Evolutionary conservation across 1,284 basidiomycete species (phyloP), one percentile per base, ranked within the genome.

Genomic region (Trichosporon inkin): DNA sequence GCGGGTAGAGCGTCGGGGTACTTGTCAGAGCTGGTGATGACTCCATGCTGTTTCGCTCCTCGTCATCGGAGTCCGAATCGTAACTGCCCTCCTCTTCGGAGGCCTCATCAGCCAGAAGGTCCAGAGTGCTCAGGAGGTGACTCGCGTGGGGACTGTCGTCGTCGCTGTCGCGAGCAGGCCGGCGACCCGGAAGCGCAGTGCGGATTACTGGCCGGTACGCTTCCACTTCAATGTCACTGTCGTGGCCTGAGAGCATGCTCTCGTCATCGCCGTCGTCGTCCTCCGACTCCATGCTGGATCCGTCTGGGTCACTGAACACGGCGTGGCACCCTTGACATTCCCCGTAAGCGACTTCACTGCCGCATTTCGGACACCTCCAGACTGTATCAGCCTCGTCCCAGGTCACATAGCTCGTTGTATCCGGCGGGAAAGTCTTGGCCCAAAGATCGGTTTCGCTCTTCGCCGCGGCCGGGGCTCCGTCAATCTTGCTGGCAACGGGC

Each of bases 341-440:
- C 6, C 67, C 67, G 16, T 62, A 65, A 1, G 56, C 60, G n/a
- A 78, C 66, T 60, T 79, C 77, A 3, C 57, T 41, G 2, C 62
- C 49, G 56, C 77, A 79, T 7, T 55, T 53, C 0, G 72, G 71
- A 58, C 77, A 79, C 35, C 74, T 64, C 19, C 53, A 49, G 6
- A 73, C 63, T 6, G 59, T 51, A 40, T 73, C 69, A 10, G 56
- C 57, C 10, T 64, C 65, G 53, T 77, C 74, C 22, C 58, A 56
- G 6, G 75, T 34, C 17, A 64, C 56, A 56, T 74, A 74, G 1
- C 62, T 36, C 7, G 64, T 60, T 4, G 56, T 61, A 8, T 71
- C 69, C 2, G 49, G 51, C 1, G 73, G 72, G 60, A 74, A 75
- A 5, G 62, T 66, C 13, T 63, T 62, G 6, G 44, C 49, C 73